These are phyloP conservation scores for Osmozyma mogii DNA, from an alignment of 805 yeast genomes.

Conservation along the genomic window DNA sequence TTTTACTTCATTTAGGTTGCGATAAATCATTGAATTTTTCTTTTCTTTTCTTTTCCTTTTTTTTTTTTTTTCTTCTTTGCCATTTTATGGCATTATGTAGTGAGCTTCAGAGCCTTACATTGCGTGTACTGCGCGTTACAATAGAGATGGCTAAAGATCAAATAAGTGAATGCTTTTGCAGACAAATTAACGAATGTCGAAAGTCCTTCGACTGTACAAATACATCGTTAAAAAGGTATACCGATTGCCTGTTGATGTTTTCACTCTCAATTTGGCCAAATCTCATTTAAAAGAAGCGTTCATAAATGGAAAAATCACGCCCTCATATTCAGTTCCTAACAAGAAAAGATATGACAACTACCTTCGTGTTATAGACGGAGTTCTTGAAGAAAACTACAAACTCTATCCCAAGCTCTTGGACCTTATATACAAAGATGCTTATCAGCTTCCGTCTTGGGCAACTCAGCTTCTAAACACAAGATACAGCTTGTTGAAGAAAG, in stretches of 20 bases:
- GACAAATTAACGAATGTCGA: no score
- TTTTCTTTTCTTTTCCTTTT: no score
- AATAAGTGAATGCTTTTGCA: not conserved
- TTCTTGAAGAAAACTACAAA: conserved; percentile 22
- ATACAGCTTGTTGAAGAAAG: conserved; percentile 14
- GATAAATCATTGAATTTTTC: no score
- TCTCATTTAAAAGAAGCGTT: conserved; percentile 10
- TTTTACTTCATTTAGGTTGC: no score
- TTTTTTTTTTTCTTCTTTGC: no score
- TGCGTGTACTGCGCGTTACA: no score
- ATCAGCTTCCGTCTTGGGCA: conserved; percentile 14
- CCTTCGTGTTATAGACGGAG: conserved; percentile 14
- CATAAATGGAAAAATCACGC: conserved; percentile 3
- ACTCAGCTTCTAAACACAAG: conserved; percentile 13
- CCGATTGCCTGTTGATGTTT: conserved; percentile 23
- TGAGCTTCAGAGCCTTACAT: no score
- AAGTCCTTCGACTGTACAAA: no score
- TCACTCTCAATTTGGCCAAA: conserved; percentile 7
- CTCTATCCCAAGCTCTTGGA: conserved; percentile 20
- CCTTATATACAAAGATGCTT: conserved; percentile 15
- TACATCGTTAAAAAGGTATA: conserved; percentile 9
- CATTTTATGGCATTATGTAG: no score
- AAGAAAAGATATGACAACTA: conserved; percentile 8
- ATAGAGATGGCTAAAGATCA: not conserved
- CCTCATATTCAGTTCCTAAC: conserved; percentile 8